A percentile compares a stretch with the other conserved stretches of the same genome.
Evolutionary conservation across 2,329 filamentous ascomycete species (phyloP).

Genomic region (Colletotrichum spinosum): DNA sequence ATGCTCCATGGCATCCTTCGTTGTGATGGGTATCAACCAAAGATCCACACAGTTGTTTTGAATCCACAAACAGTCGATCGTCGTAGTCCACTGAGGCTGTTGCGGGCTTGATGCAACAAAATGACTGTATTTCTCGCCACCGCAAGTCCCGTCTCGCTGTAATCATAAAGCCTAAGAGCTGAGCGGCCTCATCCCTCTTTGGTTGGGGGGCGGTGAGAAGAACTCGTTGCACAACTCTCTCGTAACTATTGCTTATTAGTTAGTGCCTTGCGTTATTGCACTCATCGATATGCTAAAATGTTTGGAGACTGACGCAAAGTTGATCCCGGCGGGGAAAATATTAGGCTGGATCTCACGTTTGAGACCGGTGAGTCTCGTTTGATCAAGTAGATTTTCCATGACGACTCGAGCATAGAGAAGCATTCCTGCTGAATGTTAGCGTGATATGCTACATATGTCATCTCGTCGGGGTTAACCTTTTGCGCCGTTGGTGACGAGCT

Average conservation of each 20-base stretch:
- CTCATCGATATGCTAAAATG: not conserved
- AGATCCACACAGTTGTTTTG: not conserved
- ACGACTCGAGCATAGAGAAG: not conserved
- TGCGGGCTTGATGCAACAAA: not conserved
- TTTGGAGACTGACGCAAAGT: not conserved
- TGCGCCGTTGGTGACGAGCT: not conserved
- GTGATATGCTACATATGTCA: too few relatives aligned
- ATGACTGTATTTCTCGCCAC: constrained; percentile 8
- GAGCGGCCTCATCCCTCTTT: not conserved
- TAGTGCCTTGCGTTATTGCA: not conserved
- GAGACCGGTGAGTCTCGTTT: not conserved
- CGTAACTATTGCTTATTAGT: not conserved
- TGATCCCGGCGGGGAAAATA: not conserved
- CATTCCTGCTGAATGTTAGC: not conserved
- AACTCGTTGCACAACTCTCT: not conserved
- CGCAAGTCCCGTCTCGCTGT: not conserved
- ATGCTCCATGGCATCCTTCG: not conserved
- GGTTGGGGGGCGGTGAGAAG: not conserved
- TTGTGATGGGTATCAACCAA: not conserved
- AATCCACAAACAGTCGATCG: not conserved
- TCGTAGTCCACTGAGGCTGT: not conserved
- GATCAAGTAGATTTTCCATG: not conserved
- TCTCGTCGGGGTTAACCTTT: not conserved
- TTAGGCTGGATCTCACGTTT: not conserved
- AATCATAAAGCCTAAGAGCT: not conserved